Conservation (phyloP, 2,329 filamentous ascomycete genomes). For the Aureobasidium sp. region DNA sequence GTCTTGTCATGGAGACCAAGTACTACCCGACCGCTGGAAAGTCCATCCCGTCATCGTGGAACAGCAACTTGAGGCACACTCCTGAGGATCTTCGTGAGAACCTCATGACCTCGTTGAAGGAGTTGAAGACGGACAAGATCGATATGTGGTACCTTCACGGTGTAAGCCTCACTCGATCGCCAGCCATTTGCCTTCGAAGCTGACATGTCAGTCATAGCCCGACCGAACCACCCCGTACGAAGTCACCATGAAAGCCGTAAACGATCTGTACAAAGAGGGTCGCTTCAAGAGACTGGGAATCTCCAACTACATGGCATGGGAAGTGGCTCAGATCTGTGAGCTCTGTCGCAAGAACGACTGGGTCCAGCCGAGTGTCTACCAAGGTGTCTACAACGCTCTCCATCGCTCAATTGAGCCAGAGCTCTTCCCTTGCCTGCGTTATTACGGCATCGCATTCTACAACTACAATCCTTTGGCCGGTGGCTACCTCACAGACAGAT, state of each 20-base stretch:
- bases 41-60: constrained; percentile 18
- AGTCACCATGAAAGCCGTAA: constrained; percentile 41
- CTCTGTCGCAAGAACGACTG: constrained; percentile 37
- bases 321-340: constrained; percentile 43
- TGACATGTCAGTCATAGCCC: constrained; percentile 23
- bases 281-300: constrained; percentile 41
- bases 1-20: constrained; percentile 26
- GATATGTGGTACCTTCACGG: constrained; percentile 47
- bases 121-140: constrained; percentile 35
- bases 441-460: constrained; percentile 39
- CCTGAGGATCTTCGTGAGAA: constrained; percentile 30
- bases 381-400: constrained; percentile 39
- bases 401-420: constrained; percentile 35
- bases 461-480: constrained; percentile 40
- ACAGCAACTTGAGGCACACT: constrained; percentile 22
- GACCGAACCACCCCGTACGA: constrained; percentile 42
- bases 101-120: constrained; percentile 32
- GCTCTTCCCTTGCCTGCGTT: constrained; percentile 36
- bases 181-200: not conserved
- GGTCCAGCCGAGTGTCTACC: constrained; percentile 40
- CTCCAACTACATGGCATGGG: constrained; percentile 41
- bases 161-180: not conserved
- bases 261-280: constrained; percentile 41
- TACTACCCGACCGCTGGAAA: constrained; percentile 22
- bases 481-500: constrained; percentile 40